These are phyloP conservation scores for Gryganskiella cystojenkinii DNA, from an alignment of 192 early-diverging fungal genomes.

Conservation along the genomic window DNA sequence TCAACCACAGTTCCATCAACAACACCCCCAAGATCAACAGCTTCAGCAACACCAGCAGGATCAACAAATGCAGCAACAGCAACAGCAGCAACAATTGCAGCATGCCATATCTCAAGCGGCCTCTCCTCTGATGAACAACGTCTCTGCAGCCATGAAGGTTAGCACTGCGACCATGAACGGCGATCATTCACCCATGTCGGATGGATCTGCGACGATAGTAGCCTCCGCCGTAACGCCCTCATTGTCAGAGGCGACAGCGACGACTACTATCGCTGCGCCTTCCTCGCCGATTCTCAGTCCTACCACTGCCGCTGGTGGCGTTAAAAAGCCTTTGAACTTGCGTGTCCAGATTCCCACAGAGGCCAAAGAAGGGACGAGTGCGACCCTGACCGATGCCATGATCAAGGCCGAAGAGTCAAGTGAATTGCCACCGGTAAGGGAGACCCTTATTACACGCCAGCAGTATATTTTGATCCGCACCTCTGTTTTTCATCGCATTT, in stretches of 20 bases:
- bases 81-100: background rate
- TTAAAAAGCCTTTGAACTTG: slow-evolving; percentile 39
- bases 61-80: background rate
- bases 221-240: background rate
- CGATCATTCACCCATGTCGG: slow-evolving; percentile 47
- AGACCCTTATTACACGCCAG: no score
- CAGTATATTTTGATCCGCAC: background rate
- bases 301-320: slow-evolving; percentile 31
- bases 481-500: background rate
- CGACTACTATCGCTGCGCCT: slow-evolving; percentile 8
- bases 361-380: slow-evolving; percentile 25
- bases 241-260: slow-evolving; percentile 8
- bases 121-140: slow-evolving; percentile 32
- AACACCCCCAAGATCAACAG: slow-evolving; percentile 19
- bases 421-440: slow-evolving; percentile 40
- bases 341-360: slow-evolving; percentile 44
- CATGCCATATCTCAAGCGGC: slow-evolving; percentile 31
- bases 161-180: slow-evolving; percentile 44
- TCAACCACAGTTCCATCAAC: background rate
- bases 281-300: slow-evolving; percentile 45
- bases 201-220: slow-evolving; percentile 39
- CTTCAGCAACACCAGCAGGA: background rate
- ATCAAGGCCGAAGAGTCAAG: slow-evolving; percentile 48
- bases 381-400: slow-evolving; percentile 39
- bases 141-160: slow-evolving; percentile 40